These are phyloP conservation scores for Tricholoma sp. DNA, from an alignment of 768 basidiomycete genomes.

Conservation along the genomic window DNA sequence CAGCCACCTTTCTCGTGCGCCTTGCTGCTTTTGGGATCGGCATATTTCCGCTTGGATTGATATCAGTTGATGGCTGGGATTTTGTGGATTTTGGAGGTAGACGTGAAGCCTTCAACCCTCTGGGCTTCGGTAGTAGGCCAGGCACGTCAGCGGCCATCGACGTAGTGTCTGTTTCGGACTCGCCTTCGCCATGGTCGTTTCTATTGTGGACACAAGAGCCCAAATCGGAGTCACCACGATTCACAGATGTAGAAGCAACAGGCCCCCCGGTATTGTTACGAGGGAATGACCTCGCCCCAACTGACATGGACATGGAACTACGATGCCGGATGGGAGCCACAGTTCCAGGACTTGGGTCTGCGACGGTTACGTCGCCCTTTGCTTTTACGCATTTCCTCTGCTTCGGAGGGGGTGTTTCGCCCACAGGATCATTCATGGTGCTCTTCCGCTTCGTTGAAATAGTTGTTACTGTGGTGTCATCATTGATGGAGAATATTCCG, in stretches of 20 bases:
- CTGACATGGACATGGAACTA: background rate
- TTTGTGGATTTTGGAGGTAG: background rate
- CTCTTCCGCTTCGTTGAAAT: conserved; percentile 1
- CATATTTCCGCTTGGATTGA: background rate
- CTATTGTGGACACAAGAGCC: background rate
- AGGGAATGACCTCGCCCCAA: background rate
- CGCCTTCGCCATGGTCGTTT: background rate
- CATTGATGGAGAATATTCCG: background rate
- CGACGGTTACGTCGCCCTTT: background rate
- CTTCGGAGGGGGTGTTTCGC: conserved; percentile 4
- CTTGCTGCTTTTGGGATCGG: background rate
- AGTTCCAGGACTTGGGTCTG: background rate
- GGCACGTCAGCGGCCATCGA: background rate
- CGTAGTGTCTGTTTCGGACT: background rate
- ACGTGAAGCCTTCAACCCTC: background rate
- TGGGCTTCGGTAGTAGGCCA: background rate
- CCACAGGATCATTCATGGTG: background rate
- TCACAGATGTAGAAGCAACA: background rate
- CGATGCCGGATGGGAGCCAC: too few relatives aligned
- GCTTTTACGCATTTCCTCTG: conserved; percentile 7
- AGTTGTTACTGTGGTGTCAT: background rate
- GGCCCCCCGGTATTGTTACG: background rate
- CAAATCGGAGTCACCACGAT: background rate
- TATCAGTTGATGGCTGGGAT: background rate
- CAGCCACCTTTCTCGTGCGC: background rate